phyloP scores from a whole-genome alignment of 176 grass and related monocot genomes.

The Areca catechu region DNA sequence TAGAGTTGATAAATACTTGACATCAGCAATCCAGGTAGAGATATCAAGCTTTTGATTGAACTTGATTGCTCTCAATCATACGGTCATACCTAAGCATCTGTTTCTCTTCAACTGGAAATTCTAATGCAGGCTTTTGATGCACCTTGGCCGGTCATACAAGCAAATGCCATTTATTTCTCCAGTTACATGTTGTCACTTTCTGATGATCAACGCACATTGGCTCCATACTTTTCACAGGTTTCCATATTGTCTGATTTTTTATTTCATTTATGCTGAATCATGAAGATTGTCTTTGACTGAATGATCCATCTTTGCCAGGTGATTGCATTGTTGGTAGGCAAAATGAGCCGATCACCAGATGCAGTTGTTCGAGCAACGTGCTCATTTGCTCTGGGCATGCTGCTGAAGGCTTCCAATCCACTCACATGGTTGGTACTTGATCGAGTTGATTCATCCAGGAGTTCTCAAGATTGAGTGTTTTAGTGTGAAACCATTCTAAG shows the following conservation, averaged over 20 bases:
- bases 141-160: conserved; percentile 87
- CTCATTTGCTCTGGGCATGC: conserved; percentile 70
- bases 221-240: conserved; percentile 97
- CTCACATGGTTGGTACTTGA: conserved; percentile 39
- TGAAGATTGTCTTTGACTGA: conserved; percentile 3
- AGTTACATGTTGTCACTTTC: conserved; percentile 75
- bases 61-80: too few relatives aligned
- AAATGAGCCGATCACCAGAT: conserved; percentile 67
- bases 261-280: conserved; percentile 10
- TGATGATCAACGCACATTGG: conserved; percentile 72
- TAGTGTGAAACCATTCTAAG: conserved; percentile 26
- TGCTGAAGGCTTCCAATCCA: conserved; percentile 72
- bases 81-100: too few relatives aligned
- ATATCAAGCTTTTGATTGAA: neutral
- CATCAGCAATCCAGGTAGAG: conserved; percentile 83
- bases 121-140: conserved; percentile 75
- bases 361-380: conserved; percentile 65
- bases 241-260: neutral
- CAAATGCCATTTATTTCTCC: conserved; percentile 88
- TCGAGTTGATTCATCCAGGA: conserved; percentile 40
- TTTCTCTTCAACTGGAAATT: too few relatives aligned
- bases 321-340: conserved; percentile 61
- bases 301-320: conserved; percentile 29
- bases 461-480: conserved; percentile 21
- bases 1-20: conserved; percentile 86